These are phyloP conservation scores for Ustilago curta DNA, from an alignment of 1,284 basidiomycete species.

Conservation along the genomic window DNA sequence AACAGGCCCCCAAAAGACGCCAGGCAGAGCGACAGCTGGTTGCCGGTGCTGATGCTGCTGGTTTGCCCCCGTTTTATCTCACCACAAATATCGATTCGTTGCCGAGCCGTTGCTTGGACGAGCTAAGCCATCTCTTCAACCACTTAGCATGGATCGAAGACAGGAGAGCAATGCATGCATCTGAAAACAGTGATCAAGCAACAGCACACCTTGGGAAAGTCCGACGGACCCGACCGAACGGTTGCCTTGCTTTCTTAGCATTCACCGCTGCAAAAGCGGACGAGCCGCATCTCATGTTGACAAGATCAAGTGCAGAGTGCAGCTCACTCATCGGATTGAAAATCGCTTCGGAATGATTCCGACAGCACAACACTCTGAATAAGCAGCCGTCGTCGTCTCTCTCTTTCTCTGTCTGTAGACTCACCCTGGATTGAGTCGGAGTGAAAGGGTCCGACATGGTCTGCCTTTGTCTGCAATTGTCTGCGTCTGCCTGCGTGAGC, in stretches of 20 bases:
- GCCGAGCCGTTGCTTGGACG: background rate
- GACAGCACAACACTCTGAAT: too few species aligned
- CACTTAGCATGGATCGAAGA: background rate
- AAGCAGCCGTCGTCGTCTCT: too few species aligned
- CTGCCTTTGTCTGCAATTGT: too few species aligned
- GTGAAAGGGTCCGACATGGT: too few species aligned
- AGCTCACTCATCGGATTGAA: background rate
- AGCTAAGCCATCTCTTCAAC: background rate
- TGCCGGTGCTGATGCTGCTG: background rate
- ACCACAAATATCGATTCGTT: background rate
- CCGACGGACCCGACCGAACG: slow-evolving; percentile 14
- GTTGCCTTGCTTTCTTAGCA: background rate
- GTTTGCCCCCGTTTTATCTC: too few species aligned
- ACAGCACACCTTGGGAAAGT: background rate
- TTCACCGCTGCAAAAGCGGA: background rate
- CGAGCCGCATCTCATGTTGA: background rate
- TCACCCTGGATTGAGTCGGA: too few species aligned
- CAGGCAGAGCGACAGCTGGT: background rate
- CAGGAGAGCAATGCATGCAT: too few species aligned
- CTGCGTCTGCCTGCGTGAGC: too few species aligned
- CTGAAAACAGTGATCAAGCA: too few species aligned
- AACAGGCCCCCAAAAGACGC: background rate
- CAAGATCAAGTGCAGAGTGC: background rate
- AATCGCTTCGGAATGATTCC: too few species aligned
- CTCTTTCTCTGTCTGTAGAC: too few species aligned